Conservation (phyloP, 208 protist genomes). For the Leishmania martiniquensis region DNA sequence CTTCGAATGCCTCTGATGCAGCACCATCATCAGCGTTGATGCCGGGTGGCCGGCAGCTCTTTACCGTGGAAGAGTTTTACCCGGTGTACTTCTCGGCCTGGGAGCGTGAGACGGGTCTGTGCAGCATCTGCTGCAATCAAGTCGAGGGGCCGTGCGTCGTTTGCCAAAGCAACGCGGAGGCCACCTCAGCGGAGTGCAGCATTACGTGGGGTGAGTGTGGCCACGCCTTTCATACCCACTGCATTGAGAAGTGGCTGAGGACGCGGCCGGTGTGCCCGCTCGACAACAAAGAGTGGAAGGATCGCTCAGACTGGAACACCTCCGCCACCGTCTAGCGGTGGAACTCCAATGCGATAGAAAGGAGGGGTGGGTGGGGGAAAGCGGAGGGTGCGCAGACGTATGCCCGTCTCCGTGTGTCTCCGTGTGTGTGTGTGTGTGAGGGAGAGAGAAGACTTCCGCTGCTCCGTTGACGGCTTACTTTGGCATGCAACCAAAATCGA, state of each 20-base stretch:
- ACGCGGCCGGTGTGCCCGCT: conserved; percentile 97
- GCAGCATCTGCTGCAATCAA: conserved; percentile 98
- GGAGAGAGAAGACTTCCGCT: neutral
- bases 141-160: conserved; percentile 98
- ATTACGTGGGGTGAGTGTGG: conserved; percentile 98
- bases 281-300: conserved; percentile 96
- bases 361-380: neutral
- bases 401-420: neutral
- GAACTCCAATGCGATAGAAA: neutral
- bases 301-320: conserved; percentile 61
- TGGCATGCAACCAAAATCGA: too few relatives aligned
- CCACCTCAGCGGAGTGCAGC: conserved; percentile 79
- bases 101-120: conserved; percentile 97
- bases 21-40: neutral
- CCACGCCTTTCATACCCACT: conserved; percentile 99
- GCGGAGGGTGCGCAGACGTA: neutral
- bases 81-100: conserved; percentile 96
- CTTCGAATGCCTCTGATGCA: conserved; percentile 2
- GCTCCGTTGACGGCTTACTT: too few relatives aligned
- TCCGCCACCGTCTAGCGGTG: conserved; percentile 4
- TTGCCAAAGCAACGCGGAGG: conserved; percentile 91
- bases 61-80: conserved; percentile 94
- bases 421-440: conserved; percentile 4
- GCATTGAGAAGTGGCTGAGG: conserved; percentile 98
- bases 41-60: conserved; percentile 19